These are phyloP conservation scores for Emericellopsis cladophorae DNA, from an alignment of 2,329 filamentous ascomycete species.

Conservation along the genomic window DNA sequence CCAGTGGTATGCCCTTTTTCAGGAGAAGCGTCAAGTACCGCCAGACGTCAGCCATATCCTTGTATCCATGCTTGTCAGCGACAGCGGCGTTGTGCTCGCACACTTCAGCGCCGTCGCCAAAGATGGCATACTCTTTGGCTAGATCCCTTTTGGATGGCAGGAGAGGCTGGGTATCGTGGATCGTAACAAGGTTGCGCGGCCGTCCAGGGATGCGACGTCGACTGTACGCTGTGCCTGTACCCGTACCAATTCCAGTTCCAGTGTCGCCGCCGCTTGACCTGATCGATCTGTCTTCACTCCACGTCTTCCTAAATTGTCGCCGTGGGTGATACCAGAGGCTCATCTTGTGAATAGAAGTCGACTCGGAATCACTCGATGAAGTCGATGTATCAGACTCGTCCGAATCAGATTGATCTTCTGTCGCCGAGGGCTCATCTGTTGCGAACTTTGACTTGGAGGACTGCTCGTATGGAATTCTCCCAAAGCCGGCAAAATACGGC, in stretches of 20 bases:
- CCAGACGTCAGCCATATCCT: constrained; percentile 74
- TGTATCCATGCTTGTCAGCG: constrained; percentile 56
- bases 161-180: constrained; percentile 56
- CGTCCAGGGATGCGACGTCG: constrained; percentile 28
- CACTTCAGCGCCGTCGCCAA: constrained; percentile 68
- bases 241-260: constrained; percentile 35
- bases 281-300: constrained; percentile 42
- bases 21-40: constrained; percentile 66
- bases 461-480: constrained; percentile 37
- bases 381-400: constrained; percentile 37
- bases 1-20: constrained; percentile 61
- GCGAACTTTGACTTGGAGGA: constrained; percentile 31
- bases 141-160: constrained; percentile 71
- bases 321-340: constrained; percentile 43
- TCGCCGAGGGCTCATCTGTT: constrained; percentile 36
- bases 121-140: constrained; percentile 70
- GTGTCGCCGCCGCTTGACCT: constrained; percentile 50
- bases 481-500: constrained; percentile 44
- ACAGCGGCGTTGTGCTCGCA: constrained; percentile 75
- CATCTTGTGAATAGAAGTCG: constrained; percentile 47
- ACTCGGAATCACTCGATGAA: constrained; percentile 48
- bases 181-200: constrained; percentile 58
- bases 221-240: constrained; percentile 38
- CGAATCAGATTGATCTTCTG: constrained; percentile 36
- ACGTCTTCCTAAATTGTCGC: constrained; percentile 38